Percentiles rank a stretch among this genome's conserved stretches.
Evolutionary conservation across 176 grass and related monocot species (phyloP).

Genomic region (Ensete glaucum): DNA sequence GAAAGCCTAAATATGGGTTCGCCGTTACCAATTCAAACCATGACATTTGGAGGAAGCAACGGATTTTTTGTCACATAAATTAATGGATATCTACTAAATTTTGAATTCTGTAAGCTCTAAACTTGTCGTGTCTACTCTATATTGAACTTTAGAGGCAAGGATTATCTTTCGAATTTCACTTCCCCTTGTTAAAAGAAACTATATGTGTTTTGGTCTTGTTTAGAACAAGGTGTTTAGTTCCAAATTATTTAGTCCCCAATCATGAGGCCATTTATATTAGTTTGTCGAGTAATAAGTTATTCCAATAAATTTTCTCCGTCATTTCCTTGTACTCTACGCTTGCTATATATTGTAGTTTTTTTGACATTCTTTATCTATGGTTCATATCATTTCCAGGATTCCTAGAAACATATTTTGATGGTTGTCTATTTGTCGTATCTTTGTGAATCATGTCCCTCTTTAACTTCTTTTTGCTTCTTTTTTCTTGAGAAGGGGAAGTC

Average conservation of each 20-base stretch:
- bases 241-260: background rate
- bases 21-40: too few species aligned
- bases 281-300: background rate
- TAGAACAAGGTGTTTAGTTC: background rate
- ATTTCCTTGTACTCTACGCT: background rate
- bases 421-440: background rate
- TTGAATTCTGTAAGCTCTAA: too few species aligned
- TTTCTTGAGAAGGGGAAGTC: background rate
- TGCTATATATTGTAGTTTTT: background rate
- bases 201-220: too few species aligned
- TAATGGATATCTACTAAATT: too few species aligned
- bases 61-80: too few species aligned
- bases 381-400: background rate
- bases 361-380: background rate
- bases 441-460: background rate
- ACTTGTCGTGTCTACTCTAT: too few species aligned
- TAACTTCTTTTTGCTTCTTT: background rate
- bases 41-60: too few species aligned
- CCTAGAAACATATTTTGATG: background rate
- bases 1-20: too few species aligned
- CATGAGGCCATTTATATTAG: background rate
- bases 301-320: background rate
- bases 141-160: too few species aligned
- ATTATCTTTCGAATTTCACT: too few species aligned
- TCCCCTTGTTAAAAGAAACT: too few species aligned